Conservation (phyloP, 1,284 basidiomycete genomes). For the Moesziomyces sp. region DNA sequence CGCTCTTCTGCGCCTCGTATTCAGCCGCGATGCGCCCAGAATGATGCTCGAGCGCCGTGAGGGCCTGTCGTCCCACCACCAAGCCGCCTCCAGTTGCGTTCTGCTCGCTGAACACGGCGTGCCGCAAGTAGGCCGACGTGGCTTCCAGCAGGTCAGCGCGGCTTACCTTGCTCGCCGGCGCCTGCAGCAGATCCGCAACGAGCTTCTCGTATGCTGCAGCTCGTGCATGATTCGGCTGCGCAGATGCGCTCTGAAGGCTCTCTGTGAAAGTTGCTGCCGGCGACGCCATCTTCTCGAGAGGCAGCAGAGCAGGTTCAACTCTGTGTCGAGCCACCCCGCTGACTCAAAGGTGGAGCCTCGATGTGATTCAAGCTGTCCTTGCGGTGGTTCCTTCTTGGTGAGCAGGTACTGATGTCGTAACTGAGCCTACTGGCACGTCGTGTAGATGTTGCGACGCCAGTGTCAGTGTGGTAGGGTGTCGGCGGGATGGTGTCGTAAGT, state of each 20-base stretch:
- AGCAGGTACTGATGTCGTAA: too few relatives aligned
- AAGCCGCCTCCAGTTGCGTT: slow-evolving; percentile 73
- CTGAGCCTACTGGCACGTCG: too few relatives aligned
- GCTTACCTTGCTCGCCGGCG: slow-evolving; percentile 19
- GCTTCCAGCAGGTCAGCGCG: slow-evolving; percentile 26
- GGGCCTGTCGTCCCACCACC: slow-evolving; percentile 83
- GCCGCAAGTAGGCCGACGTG: slow-evolving; percentile 74
- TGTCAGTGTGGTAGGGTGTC: not conserved
- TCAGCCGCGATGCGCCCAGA: slow-evolving; percentile 72
- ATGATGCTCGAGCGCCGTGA: slow-evolving; percentile 76
- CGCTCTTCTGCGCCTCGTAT: slow-evolving; percentile 72
- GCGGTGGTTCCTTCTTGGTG: too few relatives aligned
- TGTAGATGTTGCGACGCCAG: not conserved
- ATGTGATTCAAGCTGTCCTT: too few relatives aligned
- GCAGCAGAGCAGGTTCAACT: not conserved
- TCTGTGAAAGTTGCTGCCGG: slow-evolving; percentile 17
- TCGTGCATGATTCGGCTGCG: slow-evolving; percentile 37
- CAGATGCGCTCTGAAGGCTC: slow-evolving; percentile 29
- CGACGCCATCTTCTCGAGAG: slow-evolving; percentile 15
- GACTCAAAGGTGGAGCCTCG: too few relatives aligned
- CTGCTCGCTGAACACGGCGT: slow-evolving; percentile 80
- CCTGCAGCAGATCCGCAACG: slow-evolving; percentile 26
- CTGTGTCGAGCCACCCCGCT: not conserved
- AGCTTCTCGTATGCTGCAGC: slow-evolving; percentile 22
- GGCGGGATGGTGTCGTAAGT: too few relatives aligned